Conservation (phyloP, 805 yeast species). For the Myxozyma neglecta region DNA sequence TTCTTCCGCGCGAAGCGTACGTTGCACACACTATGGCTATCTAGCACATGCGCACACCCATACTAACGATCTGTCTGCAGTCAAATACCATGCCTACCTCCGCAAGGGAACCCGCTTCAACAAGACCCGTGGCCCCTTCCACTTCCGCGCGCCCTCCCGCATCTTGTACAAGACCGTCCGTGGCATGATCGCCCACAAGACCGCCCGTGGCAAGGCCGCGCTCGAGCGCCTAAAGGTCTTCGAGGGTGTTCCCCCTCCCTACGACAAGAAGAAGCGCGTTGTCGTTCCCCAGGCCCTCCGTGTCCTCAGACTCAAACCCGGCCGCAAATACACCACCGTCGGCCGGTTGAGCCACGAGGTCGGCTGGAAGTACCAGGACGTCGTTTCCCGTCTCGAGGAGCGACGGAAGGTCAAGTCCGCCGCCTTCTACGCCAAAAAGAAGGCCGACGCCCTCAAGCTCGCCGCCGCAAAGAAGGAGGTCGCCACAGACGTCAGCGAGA, state of each 20-base stretch:
- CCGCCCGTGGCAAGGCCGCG: constrained; percentile 99
- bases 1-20: constrained; percentile 94
- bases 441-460: constrained; percentile 90
- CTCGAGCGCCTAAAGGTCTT: constrained; percentile 98
- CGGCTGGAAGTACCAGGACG: constrained; percentile 99
- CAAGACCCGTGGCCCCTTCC: constrained; percentile 99
- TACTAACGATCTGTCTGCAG: constrained; percentile 10
- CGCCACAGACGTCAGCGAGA: constrained; percentile 87
- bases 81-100: constrained; percentile 99
- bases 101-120: constrained; percentile 99
- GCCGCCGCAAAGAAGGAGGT: constrained; percentile 81
- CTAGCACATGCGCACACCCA: neutral
- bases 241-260: constrained; percentile 99
- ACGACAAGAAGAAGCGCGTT: constrained; percentile 99
- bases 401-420: constrained; percentile 99
- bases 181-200: constrained; percentile 99
- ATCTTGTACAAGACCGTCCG: constrained; percentile 99
- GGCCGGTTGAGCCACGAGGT: constrained; percentile 95
- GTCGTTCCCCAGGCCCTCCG: constrained; percentile 99
- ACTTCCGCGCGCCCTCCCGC: constrained; percentile 99
- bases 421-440: constrained; percentile 98
- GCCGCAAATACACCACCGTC: constrained; percentile 99
- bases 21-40: neutral
- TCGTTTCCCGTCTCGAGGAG: constrained; percentile 96
- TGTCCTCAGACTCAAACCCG: constrained; percentile 98